These are phyloP conservation scores for Nematodospora anomalae DNA, from an alignment of 1,139 yeast species.

Conservation along the genomic window DNA sequence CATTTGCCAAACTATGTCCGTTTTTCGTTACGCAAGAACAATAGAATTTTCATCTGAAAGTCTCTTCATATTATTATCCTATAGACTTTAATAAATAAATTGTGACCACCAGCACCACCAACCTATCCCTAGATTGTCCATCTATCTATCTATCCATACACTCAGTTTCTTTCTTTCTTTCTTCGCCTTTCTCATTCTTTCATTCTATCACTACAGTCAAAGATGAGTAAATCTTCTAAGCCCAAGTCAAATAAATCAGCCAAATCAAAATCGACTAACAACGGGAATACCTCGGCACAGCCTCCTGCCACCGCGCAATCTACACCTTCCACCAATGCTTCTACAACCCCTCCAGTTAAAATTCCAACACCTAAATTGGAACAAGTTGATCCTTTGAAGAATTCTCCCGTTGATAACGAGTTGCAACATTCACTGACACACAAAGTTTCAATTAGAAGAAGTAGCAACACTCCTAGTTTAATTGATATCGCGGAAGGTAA, in stretches of 20 bases:
- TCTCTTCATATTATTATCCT: too few species aligned
- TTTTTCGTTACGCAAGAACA: too few species aligned
- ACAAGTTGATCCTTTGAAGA: constrained; percentile 5
- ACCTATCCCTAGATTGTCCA: too few species aligned
- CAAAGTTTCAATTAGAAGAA: constrained; percentile 11
- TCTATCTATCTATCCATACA: constrained; percentile 18
- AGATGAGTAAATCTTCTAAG: background rate
- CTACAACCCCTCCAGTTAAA: constrained; percentile 2
- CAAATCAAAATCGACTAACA: background rate
- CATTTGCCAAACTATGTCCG: too few species aligned
- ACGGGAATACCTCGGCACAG: background rate
- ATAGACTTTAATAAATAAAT: too few species aligned
- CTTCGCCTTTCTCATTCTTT: background rate
- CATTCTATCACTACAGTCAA: background rate
- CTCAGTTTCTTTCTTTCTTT: background rate
- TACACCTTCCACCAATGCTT: background rate
- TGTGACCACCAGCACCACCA: too few species aligned
- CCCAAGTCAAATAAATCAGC: background rate
- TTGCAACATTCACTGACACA: background rate
- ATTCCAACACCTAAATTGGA: constrained; percentile 9
- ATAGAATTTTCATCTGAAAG: too few species aligned
- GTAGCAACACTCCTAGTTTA: constrained; percentile 6
- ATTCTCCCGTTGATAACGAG: constrained; percentile 1
- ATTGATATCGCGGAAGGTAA: constrained; percentile 6
- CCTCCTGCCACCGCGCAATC: background rate